Base-by-base conservation (phyloP, 164 flowering plant species). In the Macadamia integrifolia region DNA sequence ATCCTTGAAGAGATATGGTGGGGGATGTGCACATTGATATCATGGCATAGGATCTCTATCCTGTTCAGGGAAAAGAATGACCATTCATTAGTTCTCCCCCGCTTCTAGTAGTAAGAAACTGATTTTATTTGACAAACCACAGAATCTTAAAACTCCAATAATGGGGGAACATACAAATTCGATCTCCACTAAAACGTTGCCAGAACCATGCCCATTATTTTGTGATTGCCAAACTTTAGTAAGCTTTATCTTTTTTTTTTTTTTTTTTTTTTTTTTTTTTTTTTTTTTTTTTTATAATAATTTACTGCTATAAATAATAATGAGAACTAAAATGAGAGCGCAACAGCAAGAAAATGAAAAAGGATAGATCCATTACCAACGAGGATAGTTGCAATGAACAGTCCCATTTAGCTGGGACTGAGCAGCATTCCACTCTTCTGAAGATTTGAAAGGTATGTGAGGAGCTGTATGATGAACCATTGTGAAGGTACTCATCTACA, bases 401-500 rank as follows among this genome's bases (percentile, higher is more conserved):
- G 98, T 93, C 61, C 98, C 97, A 62, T 81, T 86, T 62, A 93
- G 93, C 82, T 91, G 91, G 29, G 90, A 89, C 69, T 85, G 86
- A 60, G 90, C 90, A 1, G 85, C 84, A 76, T 85, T 80, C 86
- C 94, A 86, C 56, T 87, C 83, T 6, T 80, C 76, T 3, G 81
- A 68, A 60, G 78, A 59, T 73, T 81, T 91, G 78, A 94, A 94
- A 32, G 97, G 96, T 77, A 94, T 88, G 70, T 94, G 97, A 61
- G 97, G 98, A 60, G 98, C 97, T 0, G 97, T 90, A 72, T 94
- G 98, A 80, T 94, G 97, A 18, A 94, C 96, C 90, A 91, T 90
- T 13, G 98, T 94, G 75, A 90, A 94, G 60, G 97, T 92, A 70
- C 98, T 94, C 97, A 94, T 94, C 97, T 91, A 58, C 52, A 72